Evolutionary conservation across 495 filamentous ascomycete genomes (phyloP).

Genomic region (Neurospora sublineolata): DNA sequence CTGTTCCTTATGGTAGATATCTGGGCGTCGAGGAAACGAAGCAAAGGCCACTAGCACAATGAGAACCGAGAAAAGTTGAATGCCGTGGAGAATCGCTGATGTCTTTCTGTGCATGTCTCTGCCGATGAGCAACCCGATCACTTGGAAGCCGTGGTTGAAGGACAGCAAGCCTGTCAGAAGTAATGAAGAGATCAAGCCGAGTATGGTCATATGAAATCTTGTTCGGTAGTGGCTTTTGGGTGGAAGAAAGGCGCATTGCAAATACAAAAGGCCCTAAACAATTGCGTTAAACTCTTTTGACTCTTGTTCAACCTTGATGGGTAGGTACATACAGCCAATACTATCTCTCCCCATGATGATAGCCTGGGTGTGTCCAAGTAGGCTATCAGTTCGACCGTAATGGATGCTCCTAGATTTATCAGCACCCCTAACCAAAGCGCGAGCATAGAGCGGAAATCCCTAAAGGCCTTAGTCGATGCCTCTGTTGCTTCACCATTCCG

Average conservation of each 20-base stretch:
- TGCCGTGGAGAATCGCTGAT: conserved; percentile 5
- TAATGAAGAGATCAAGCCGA: conserved; percentile 22
- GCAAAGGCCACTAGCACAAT: conserved; percentile 14
- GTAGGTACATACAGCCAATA: not conserved
- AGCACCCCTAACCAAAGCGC: conserved; percentile 21
- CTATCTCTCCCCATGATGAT: conserved; percentile 13
- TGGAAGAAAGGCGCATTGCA: conserved; percentile 21
- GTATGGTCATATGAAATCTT: conserved; percentile 22
- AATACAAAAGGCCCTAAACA: conserved; percentile 10
- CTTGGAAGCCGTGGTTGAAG: conserved; percentile 14
- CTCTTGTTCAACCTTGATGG: not conserved
- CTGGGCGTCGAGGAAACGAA: conserved; percentile 46
- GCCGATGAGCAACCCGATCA: conserved; percentile 1
- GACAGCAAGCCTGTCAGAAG: conserved; percentile 14
- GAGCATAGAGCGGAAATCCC: conserved; percentile 26
- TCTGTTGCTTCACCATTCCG: conserved; percentile 42
- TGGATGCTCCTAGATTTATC: conserved; percentile 25
- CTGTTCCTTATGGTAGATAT: conserved; percentile 37
- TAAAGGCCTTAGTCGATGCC: conserved; percentile 33
- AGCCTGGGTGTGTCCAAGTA: not conserved
- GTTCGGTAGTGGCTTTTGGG: conserved; percentile 12
- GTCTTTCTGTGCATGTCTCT: not conserved
- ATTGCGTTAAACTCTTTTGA: not conserved
- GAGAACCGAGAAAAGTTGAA: conserved; percentile 17
- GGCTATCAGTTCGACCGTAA: conserved; percentile 12